Percentiles rank a stretch among this genome's conserved stretches.
Conservation (phyloP, 78 protist genomes). For the Dictyostelium capitatum region DNA sequence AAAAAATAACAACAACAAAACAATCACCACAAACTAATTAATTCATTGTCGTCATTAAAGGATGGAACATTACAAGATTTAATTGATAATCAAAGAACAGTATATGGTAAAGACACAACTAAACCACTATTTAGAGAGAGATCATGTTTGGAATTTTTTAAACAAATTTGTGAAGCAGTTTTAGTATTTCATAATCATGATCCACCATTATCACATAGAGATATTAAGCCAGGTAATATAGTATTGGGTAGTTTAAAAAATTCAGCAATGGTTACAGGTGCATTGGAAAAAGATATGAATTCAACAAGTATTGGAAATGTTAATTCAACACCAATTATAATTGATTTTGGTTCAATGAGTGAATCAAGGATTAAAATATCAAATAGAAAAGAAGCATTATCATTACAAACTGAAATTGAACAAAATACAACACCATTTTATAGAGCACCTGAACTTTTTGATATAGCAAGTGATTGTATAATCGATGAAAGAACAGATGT, state of each 20-base stretch:
- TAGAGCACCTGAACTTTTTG: conserved; percentile 77
- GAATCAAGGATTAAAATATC: conserved; percentile 44
- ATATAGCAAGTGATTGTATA: conserved; percentile 32
- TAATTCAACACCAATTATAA: background rate
- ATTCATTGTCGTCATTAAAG: background rate
- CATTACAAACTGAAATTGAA: conserved; percentile 56
- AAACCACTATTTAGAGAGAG: conserved; percentile 4
- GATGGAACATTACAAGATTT: conserved; percentile 76
- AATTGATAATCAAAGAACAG: conserved; percentile 50
- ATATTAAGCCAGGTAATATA: conserved; percentile 78
- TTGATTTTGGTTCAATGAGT: conserved; percentile 74
- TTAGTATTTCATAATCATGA: conserved; percentile 30
- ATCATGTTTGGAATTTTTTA: conserved; percentile 6
- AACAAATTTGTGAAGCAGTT: conserved; percentile 51
- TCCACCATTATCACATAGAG: conserved; percentile 71
- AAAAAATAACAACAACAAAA: background rate
- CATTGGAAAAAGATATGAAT: background rate
- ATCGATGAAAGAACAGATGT: conserved; percentile 79
- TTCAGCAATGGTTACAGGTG: background rate
- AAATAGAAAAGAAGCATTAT: conserved; percentile 68
- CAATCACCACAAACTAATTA: background rate
- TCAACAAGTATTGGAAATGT: background rate
- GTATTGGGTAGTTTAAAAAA: background rate
- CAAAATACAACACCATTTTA: conserved; percentile 78
- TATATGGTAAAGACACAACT: conserved; percentile 26